phyloP scores from a whole-genome alignment of 31 red algal species.

The Porphyra umbilicalis region DNA sequence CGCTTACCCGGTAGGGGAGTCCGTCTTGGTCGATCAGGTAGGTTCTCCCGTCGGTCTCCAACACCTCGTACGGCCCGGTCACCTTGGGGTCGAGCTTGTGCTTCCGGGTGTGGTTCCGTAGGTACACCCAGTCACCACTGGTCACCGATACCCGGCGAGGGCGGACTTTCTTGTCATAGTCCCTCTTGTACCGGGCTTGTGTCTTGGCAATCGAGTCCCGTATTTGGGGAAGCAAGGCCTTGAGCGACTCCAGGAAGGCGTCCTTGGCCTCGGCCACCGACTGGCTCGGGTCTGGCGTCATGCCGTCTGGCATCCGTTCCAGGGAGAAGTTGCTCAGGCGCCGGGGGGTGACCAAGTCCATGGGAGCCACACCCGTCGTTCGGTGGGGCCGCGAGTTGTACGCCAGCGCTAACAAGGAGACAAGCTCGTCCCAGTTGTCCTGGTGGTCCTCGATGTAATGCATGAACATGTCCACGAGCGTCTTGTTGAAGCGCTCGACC shows the following conservation, averaged over 20 bases:
- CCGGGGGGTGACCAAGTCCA: constrained; percentile 1
- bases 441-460: constrained; percentile 6
- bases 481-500: constrained; percentile 26
- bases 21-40: neutral
- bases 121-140: too few species aligned
- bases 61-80: neutral
- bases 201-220: neutral
- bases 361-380: neutral
- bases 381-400: constrained; percentile 24
- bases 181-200: neutral
- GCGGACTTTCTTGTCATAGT: too few species aligned
- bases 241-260: neutral
- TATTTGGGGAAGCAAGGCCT: neutral
- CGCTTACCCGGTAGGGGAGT: neutral
- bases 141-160: too few species aligned
- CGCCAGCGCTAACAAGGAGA: neutral
- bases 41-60: neutral
- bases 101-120: too few species aligned
- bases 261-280: neutral
- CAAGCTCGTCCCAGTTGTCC: constrained; percentile 21
- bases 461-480: neutral
- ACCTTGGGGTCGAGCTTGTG: too few species aligned
- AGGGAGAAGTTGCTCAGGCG: too few species aligned
- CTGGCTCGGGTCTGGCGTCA: neutral
- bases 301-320: neutral